Evolutionary conservation across 2,329 filamentous ascomycete species (phyloP).

Genomic region (Monosporascus cannonballus): DNA sequence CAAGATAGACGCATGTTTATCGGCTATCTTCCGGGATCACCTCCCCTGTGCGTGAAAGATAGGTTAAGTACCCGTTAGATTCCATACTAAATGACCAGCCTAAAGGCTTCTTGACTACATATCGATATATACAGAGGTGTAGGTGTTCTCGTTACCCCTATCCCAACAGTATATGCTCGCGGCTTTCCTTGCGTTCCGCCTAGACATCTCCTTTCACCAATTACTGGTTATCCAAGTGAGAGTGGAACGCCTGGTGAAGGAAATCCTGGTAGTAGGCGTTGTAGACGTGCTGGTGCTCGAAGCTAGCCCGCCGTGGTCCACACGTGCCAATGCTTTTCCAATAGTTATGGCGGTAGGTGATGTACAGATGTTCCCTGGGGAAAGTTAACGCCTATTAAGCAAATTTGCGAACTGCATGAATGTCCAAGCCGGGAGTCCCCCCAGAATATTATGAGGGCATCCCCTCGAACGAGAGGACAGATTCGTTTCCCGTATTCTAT

Average conservation of each 20-base stretch:
- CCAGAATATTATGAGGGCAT: too few species aligned
- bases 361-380: conserved; percentile 35
- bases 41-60: conserved; percentile 11
- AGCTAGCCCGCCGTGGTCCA: conserved; percentile 38
- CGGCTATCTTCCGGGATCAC: conserved; percentile 48
- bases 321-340: conserved; percentile 40
- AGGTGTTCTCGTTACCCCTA: too few species aligned
- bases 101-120: too few species aligned
- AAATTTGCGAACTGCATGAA: conserved; percentile 27
- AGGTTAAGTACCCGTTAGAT: too few species aligned
- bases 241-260: conserved; percentile 42
- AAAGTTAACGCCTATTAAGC: conserved; percentile 37
- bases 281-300: conserved; percentile 43
- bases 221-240: conserved; percentile 41
- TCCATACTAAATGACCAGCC: too few species aligned
- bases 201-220: conserved; percentile 42
- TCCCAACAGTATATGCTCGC: conserved; percentile 42
- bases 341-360: conserved; percentile 46
- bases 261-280: conserved; percentile 44
- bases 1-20: conserved; percentile 48
- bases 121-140: too few species aligned
- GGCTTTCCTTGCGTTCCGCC: conserved; percentile 40
- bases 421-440: too few species aligned
- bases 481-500: too few species aligned
- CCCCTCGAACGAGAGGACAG: too few species aligned